These are phyloP conservation scores for Penicillium sp. DNA, from an alignment of 2,329 filamentous ascomycete genomes.

Conservation along the genomic window DNA sequence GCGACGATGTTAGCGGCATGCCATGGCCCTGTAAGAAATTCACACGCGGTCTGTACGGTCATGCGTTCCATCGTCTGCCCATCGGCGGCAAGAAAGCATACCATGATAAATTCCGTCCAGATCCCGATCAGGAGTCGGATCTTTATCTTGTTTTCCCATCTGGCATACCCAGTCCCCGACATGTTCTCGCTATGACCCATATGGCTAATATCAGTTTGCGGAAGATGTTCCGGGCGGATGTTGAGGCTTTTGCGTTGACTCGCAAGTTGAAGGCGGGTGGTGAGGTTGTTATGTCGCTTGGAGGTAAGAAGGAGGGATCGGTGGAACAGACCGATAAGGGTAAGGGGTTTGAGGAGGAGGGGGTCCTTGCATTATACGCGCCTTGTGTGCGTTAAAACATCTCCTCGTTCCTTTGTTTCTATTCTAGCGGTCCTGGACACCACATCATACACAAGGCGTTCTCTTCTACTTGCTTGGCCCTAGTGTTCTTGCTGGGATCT, in stretches of 20 bases:
- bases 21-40: constrained; percentile 27
- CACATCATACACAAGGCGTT: constrained; percentile 1
- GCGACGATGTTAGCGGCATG: constrained; percentile 35
- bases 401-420: not conserved
- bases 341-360: not conserved
- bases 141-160: constrained; percentile 41
- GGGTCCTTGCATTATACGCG: not conserved
- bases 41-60: constrained; percentile 33
- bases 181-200: constrained; percentile 39
- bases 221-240: constrained; percentile 22
- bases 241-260: not conserved
- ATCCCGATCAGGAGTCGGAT: constrained; percentile 31
- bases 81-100: constrained; percentile 43
- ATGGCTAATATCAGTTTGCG: constrained; percentile 43
- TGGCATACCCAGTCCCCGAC: constrained; percentile 31
- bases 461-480: not conserved
- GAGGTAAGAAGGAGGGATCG: not conserved
- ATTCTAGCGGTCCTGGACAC: not conserved
- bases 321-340: not conserved
- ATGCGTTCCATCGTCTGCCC: constrained; percentile 35
- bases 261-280: not conserved
- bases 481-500: not conserved
- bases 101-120: constrained; percentile 43
- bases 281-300: not conserved
- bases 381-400: not conserved